Conservation (phyloP, 192 early-diverging fungal species). For the Podila minutissima region DNA sequence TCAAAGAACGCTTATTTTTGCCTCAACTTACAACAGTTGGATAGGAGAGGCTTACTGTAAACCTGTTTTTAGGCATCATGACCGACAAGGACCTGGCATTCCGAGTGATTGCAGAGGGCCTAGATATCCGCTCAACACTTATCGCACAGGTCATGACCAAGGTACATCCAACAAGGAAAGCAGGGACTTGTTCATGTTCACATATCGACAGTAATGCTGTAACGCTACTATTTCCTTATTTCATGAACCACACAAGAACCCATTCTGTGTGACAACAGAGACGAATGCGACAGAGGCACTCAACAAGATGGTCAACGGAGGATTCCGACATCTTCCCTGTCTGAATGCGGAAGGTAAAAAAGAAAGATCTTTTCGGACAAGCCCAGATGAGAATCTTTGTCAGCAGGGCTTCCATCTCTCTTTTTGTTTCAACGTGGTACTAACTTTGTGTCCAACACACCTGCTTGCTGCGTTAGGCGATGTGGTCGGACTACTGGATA, state of each 20-base stretch:
- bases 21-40: background rate
- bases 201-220: background rate
- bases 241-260: conserved; percentile 57
- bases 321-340: conserved; percentile 78
- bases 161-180: conserved; percentile 55
- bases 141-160: conserved; percentile 82
- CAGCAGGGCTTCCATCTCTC: background rate
- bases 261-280: conserved; percentile 80
- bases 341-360: conserved; percentile 28
- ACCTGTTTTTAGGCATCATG: conserved; percentile 73
- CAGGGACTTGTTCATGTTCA: background rate
- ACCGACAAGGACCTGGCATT: conserved; percentile 93
- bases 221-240: background rate
- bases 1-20: background rate
- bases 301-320: conserved; percentile 80
- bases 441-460: background rate
- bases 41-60: conserved; percentile 66
- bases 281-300: conserved; percentile 81
- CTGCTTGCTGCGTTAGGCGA: conserved; percentile 56
- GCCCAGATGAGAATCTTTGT: background rate
- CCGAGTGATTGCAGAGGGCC: conserved; percentile 81
- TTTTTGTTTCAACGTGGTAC: background rate
- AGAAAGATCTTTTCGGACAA: background rate
- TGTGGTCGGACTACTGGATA: conserved; percentile 81
- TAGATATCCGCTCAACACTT: conserved; percentile 64